Conservation (phyloP, 441 rosid genomes). For the Eutrema salsugineum region DNA sequence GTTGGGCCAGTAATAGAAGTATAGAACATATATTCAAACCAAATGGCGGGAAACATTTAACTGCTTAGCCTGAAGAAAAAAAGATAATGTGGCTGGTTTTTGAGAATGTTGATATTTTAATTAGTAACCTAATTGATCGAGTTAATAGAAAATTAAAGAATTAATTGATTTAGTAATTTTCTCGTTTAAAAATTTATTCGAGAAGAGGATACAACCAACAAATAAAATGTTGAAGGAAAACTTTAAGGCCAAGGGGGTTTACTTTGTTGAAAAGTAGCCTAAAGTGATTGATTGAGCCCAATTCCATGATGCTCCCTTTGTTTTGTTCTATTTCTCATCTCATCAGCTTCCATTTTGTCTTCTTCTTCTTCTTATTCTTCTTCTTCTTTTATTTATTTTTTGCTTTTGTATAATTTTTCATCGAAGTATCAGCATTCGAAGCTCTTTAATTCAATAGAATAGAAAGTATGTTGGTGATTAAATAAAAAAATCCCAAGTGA, state of each 20-base stretch:
- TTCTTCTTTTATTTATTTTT: no score
- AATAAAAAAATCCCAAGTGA: no score
- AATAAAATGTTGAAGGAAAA: slow-evolving; percentile 10
- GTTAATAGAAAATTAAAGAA: not conserved
- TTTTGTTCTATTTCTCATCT: slow-evolving; percentile 6
- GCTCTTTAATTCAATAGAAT: no score
- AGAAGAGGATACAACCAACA: not conserved
- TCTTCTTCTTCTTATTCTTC: not conserved
- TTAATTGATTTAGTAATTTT: not conserved
- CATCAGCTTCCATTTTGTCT: slow-evolving; percentile 2
- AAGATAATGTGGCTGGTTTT: no score
- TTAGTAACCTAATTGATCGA: not conserved
- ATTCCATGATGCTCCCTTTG: slow-evolving; percentile 10
- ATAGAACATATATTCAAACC: no score
- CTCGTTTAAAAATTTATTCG: not conserved
- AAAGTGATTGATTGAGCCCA: slow-evolving; percentile 20
- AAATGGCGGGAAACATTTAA: no score
- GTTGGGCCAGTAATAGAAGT: no score
- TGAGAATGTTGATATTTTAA: no score
- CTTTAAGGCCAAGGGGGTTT: not conserved
- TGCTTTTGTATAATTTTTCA: no score
- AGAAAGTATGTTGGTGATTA: no score
- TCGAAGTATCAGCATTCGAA: no score
- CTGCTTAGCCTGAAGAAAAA: no score
- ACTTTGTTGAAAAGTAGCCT: slow-evolving; percentile 12